Evolutionary conservation across 345 rosid species (phyloP), one percentile per base, ranked within the genome.

Genomic region (Euphorbia tirucalli): DNA sequence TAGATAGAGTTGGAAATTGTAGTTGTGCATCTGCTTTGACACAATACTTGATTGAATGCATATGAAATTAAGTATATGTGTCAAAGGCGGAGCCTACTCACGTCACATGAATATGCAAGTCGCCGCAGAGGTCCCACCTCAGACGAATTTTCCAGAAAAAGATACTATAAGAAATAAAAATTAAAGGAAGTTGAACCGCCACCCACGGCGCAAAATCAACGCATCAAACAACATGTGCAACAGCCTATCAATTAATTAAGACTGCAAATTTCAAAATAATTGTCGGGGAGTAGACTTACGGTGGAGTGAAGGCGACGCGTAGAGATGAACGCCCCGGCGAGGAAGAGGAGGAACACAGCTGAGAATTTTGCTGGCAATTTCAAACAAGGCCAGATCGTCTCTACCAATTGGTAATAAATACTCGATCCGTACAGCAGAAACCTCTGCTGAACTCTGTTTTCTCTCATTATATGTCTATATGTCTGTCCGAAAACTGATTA

Each of bases 321-420:
- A 85, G 88, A 70, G 49, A 85, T 35, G 30, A 86, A 85, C 65
- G 88, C 92, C 85, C 93, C 87, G 91, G 83, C 75, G 75, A 93
- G 83, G 78, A 89, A 65, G 61, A 85, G 25, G 75, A 84, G 66
- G 67, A 83, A 41, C 57, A 81, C 55, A 43, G 77, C 84, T 30
- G 87, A 83, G 37, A 84, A 72, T 79, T 84, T 75, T 2, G 88
- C 77, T 1, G 85, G 69, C 18, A 85, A 69, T 72, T 74, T 87
- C 39, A 56, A 52, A 11, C 80, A 79, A n/a, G 87, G 83, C 72
- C 78, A 79, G n/a, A 78, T 81, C 22, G 75, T 64, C 5, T 88
- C 96, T n/a, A 18, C 25, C 66, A 78, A 73, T 62, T 76, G 74
- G 50, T 72, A 72, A 60, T 35, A 70, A 44, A 70, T 59, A 31